Conservation (phyloP, 129 eudicot species). For the Pseudognaphalium luteoalbum region DNA sequence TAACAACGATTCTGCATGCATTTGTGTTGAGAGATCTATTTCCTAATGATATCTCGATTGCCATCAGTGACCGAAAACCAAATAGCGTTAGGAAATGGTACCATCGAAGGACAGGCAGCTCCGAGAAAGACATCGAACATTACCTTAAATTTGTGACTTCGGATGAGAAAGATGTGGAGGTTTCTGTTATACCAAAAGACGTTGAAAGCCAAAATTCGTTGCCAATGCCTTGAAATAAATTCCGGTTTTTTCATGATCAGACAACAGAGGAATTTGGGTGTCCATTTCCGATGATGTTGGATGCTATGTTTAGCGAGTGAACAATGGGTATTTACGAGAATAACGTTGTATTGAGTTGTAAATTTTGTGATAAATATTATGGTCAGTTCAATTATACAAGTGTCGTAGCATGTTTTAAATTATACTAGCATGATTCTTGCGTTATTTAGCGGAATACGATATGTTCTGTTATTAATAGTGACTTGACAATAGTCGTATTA, state of each 20-base stretch:
- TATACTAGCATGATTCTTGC: no score
- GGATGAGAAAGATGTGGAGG: conserved; percentile 33
- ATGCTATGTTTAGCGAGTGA: conserved; percentile 9
- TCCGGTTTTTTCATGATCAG: neutral
- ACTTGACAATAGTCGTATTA: no score
- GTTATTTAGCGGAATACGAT: no score
- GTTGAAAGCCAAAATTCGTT: conserved; percentile 33
- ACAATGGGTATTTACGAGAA: neutral
- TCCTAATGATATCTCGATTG: conserved; percentile 83
- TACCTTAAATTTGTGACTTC: conserved; percentile 52
- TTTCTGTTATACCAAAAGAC: conserved; percentile 17
- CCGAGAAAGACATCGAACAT: conserved; percentile 46
- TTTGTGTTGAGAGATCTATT: conserved; percentile 69
- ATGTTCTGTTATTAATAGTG: no score
- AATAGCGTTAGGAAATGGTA: conserved; percentile 51
- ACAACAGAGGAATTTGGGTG: conserved; percentile 28
- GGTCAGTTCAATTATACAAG: no score
- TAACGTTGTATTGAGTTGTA: conserved; percentile 21
- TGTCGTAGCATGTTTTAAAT: no score
- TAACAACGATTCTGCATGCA: conserved; percentile 67
- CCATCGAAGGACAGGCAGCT: conserved; percentile 50
- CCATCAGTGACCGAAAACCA: conserved; percentile 63
- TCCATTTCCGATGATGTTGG: conserved; percentile 34
- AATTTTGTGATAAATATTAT: conserved; percentile 13
- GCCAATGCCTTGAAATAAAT: conserved; percentile 18